Percentiles rank a stretch among this genome's conserved stretches.
Evolutionary conservation across 2,329 filamentous ascomycete genomes (phyloP).

Genomic region (Huntiella decipiens): DNA sequence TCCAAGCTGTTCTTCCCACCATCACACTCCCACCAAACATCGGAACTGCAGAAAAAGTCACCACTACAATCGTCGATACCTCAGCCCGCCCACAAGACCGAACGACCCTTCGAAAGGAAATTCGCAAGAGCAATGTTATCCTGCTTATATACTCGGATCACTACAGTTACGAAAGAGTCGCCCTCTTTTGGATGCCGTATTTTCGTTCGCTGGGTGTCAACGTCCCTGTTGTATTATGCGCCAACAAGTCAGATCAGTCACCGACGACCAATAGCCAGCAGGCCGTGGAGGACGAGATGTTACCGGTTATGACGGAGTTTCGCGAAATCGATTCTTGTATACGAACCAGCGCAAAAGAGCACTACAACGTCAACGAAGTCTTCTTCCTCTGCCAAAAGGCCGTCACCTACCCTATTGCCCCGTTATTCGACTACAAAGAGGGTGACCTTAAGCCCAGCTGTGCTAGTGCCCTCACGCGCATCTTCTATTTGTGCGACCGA

Average conservation of each 20-base stretch:
- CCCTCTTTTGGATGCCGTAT: slow-evolving; percentile 96
- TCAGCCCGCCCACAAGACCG: slow-evolving; percentile 88
- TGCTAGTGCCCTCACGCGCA: slow-evolving; percentile 64
- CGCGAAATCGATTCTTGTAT: slow-evolving; percentile 98
- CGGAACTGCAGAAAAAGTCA: slow-evolving; percentile 88
- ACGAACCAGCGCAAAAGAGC: slow-evolving; percentile 75
- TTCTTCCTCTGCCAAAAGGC: slow-evolving; percentile 98
- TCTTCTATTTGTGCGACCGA: slow-evolving; percentile 92
- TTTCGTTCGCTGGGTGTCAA: slow-evolving; percentile 97
- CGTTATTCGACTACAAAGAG: slow-evolving; percentile 93
- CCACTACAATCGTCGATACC: slow-evolving; percentile 93
- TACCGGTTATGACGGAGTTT: slow-evolving; percentile 95
- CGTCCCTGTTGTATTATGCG: slow-evolving; percentile 87
- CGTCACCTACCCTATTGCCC: slow-evolving; percentile 90
- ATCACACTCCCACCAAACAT: slow-evolving; percentile 89
- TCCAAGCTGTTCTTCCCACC: slow-evolving; percentile 81
- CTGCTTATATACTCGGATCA: slow-evolving; percentile 93
- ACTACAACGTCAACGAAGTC: slow-evolving; percentile 85
- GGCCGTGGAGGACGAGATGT: slow-evolving; percentile 89
- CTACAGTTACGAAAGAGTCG: slow-evolving; percentile 95
- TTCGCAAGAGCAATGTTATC: slow-evolving; percentile 93
- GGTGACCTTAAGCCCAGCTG: slow-evolving; percentile 71
- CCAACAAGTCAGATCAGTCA: slow-evolving; percentile 88
- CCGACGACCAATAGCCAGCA: slow-evolving; percentile 59
- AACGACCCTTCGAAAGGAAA: slow-evolving; percentile 75